Base-by-base conservation (phyloP, 768 basidiomycete genomes). In the Suillus alpinus region DNA sequence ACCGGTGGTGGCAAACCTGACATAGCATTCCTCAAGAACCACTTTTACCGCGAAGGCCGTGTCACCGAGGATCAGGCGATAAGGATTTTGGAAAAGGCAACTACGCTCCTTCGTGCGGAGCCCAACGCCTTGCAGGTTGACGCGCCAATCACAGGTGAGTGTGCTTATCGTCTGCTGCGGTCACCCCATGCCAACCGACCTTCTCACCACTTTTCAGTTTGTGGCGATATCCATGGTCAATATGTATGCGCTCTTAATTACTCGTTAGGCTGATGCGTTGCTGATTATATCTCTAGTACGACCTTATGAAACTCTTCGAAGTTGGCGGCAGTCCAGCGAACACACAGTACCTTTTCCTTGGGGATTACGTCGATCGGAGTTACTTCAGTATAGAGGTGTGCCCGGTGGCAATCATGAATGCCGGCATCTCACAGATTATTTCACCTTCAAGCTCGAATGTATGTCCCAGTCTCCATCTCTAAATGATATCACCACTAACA, bases 361-460 rank as follows among this genome's bases (percentile, higher is more conserved):
- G 94, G 36, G 94, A 95, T 77, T 95, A 95, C 70, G 94, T 95
- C 57, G 94, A 95, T 76, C 82, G 94, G 73, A 94, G 94, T 12
- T 95, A 95, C 75, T 95, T 95, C 76, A 93, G 91, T 68, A 93
- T 95, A 66, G 94, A 95, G 82, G 93, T 91, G 57, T 57, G 80
- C 43, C 52, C 44, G 3, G 97, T 55, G 97, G 97, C 53, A 99
- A 99, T 69, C 97, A 99, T 75, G 97, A 99, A 79, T 99, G 97
- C 73, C 88, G 97, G 53, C 97, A 98, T 78, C 78, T 98, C 73
- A 99, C 96, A 23, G 95, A 98, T 71, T 98, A 98, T 76, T 98
- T 97, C 72, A 98, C 95, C 39, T 98, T 98, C 83, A 98, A 97
- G 76, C 88, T 97, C 31, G 96, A 98, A 80, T 97, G 95, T 94